Conservation (phyloP, 2,329 filamentous ascomycete species). For the Epichloe aotearoae region DNA sequence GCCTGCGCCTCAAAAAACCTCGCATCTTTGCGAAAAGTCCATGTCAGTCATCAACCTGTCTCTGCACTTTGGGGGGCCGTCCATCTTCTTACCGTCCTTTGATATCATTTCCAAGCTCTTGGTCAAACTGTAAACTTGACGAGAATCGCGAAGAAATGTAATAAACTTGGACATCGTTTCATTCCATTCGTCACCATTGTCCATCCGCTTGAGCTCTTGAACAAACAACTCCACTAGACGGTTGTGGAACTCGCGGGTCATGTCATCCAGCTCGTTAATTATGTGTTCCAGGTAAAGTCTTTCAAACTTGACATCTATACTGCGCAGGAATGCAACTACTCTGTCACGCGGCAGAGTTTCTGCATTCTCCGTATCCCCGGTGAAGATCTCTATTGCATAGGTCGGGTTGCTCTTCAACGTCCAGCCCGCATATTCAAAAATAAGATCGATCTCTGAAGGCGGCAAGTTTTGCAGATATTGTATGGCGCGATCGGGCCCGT, state of each 20-base stretch:
- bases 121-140: constrained; percentile 61
- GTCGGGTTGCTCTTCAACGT: constrained; percentile 59
- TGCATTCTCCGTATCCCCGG: constrained; percentile 87
- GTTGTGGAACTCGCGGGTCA: constrained; percentile 78
- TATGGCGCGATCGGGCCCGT: constrained; percentile 73
- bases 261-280: constrained; percentile 73
- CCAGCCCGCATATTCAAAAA: constrained; percentile 87
- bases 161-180: constrained; percentile 54
- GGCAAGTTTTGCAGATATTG: constrained; percentile 82
- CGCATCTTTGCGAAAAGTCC: constrained; percentile 41
- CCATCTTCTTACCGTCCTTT: constrained; percentile 49
- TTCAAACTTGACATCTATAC: constrained; percentile 58
- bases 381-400: constrained; percentile 82
- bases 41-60: constrained; percentile 5
- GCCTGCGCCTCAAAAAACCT: constrained; percentile 88
- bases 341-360: constrained; percentile 70
- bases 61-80: constrained; percentile 1
- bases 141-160: constrained; percentile 60
- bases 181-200: constrained; percentile 36
- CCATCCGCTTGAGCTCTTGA: constrained; percentile 39
- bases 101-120: constrained; percentile 69
- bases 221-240: constrained; percentile 57
- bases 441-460: constrained; percentile 76
- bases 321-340: constrained; percentile 61
- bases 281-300: constrained; percentile 82